Conservation (phyloP, 257 asterid genomes). For the Lycium barbarum region DNA sequence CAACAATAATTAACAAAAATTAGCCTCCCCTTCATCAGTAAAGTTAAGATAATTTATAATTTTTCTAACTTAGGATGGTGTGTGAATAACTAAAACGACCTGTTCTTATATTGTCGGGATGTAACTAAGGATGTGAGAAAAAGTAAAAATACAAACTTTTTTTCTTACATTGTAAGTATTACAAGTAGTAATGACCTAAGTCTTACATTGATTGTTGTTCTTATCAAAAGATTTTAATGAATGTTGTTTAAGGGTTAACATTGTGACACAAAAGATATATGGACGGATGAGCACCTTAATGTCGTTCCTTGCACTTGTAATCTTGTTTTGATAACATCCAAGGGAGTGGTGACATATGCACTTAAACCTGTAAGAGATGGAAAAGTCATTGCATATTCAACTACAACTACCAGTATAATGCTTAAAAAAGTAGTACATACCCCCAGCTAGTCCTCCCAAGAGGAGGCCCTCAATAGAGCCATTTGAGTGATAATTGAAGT, state of each 20-base stretch:
- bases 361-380: conserved; percentile 65
- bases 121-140: not conserved
- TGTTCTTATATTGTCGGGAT: not conserved
- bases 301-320: conserved; percentile 79
- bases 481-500: conserved; percentile 50
- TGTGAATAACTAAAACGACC: not conserved
- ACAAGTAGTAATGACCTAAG: not conserved
- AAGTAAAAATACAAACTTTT: too few species aligned
- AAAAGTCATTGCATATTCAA: not conserved
- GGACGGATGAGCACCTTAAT: conserved; percentile 47
- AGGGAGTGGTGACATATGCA: conserved; percentile 84
- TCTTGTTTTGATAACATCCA: conserved; percentile 84
- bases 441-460: conserved; percentile 86
- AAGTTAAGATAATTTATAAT: too few species aligned
- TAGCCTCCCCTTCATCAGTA: not conserved
- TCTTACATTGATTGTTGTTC: not conserved
- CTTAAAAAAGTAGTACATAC: conserved; percentile 43
- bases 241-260: not conserved
- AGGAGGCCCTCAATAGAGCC: conserved; percentile 76
- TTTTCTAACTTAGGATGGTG: not conserved
- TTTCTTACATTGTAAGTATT: too few species aligned
- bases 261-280: not conserved
- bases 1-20: not conserved
- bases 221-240: too few species aligned
- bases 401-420: not conserved